Conservation (phyloP, 108 stramenopile genomes). For the Cyclotella baltica region DNA sequence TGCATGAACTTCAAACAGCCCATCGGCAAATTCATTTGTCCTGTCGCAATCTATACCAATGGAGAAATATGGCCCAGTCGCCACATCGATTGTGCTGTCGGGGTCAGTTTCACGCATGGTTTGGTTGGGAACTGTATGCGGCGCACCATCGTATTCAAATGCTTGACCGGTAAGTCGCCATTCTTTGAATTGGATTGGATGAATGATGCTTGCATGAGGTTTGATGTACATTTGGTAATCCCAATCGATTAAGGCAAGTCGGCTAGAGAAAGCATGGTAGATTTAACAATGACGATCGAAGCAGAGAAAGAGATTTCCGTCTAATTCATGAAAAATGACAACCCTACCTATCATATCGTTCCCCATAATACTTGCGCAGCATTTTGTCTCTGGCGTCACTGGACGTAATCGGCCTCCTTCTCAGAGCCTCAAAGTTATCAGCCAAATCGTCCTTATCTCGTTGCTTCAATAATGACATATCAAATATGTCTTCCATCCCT, state of each 20-base stretch:
- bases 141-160: conserved; percentile 74
- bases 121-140: conserved; percentile 65
- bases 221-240: conserved; percentile 62
- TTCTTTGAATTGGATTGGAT: conserved; percentile 66
- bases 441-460: conserved; percentile 52
- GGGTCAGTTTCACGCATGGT: conserved; percentile 55
- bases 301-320: background rate
- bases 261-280: conserved; percentile 15
- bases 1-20: conserved; percentile 61
- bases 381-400: conserved; percentile 46
- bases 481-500: conserved; percentile 45
- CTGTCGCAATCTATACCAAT: conserved; percentile 62
- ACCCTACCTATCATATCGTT: conserved; percentile 58
- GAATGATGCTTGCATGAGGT: conserved; percentile 65
- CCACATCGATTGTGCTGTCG: conserved; percentile 62
- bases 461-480: conserved; percentile 57
- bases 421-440: conserved; percentile 26
- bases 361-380: conserved; percentile 58
- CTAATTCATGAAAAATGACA: background rate
- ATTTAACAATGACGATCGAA: background rate
- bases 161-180: conserved; percentile 77
- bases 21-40: conserved; percentile 56
- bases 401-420: conserved; percentile 15
- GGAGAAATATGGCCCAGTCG: conserved; percentile 63
- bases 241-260: conserved; percentile 65